Evolutionary conservation across 768 basidiomycete genomes (phyloP), one percentile per base, ranked within the genome.

Genomic region (Sarcomyxa edulis): DNA sequence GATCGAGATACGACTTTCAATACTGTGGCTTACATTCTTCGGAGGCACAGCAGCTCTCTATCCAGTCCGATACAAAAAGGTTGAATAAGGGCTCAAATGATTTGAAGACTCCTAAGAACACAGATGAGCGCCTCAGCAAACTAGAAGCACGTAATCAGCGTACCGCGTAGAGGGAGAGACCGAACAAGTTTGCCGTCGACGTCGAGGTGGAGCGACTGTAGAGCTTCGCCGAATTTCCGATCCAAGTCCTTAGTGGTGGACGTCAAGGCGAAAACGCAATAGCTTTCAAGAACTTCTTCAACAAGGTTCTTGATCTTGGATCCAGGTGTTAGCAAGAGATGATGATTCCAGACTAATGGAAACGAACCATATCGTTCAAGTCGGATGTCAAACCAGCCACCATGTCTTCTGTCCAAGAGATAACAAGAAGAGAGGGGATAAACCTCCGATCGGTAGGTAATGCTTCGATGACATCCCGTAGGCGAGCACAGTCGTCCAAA

Each of bases 401-500:
- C 21, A 64, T 65, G 18, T 55, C 63, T 26, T 72, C 73, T 3
- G 65, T 57, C 84, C 85, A 89, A 15, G 65, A 67, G 33, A 89
- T 58, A 4, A 81, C 58, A 12, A 88, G 40, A 2, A 88, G 55
- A 2, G 76, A 74, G 10, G 85, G 83, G 12, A 71, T 52, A 46
- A 79, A 88, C 55, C 76, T 74, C 14, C 74, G 73, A 33, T 71
- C 64, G 1, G 60, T 44, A 1, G 79, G 78, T 14, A 85, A 59
- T 0, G 62, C 53, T 35, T 74, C 63, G 20, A 86, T 53, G 14
- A 85, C 62, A 41, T 85, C 79, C 23, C 83, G 73, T 15, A 89
- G 58, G 16, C 86, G 76, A 20, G 77, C 59, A 48, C 81, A 84
- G 51, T 89, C 86, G 43, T 84, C 84, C 20, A 88, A 59, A 26